Evolutionary conservation across 441 rosid genomes (phyloP).

Genomic region (Breynia disticha): DNA sequence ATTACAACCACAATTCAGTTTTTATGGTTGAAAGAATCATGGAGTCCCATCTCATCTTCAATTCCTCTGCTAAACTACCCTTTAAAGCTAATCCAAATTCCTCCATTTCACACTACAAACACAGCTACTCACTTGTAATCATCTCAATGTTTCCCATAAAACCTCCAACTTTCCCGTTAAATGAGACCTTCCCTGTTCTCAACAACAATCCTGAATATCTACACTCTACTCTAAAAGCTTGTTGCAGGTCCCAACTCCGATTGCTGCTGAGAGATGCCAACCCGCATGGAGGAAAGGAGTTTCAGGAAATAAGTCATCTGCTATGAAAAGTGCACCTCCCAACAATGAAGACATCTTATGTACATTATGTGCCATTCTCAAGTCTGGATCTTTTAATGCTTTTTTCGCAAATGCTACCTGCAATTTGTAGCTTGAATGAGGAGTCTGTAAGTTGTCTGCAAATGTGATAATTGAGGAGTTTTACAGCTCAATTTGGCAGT

Average conservation of each 20-base stretch:
- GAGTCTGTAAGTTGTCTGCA: too few relatives aligned
- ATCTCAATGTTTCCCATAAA: too few relatives aligned
- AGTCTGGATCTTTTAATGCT: conserved; percentile 72
- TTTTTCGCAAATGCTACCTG: conserved; percentile 76
- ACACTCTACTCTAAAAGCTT: conserved; percentile 74
- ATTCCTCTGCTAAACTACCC: too few relatives aligned
- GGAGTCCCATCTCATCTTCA: too few relatives aligned
- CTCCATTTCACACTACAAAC: too few relatives aligned
- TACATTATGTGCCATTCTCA: conserved; percentile 56
- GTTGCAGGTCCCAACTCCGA: conserved; percentile 83
- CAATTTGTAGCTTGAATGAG: conserved; percentile 10
- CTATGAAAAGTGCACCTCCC: conserved; percentile 79
- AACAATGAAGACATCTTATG: conserved; percentile 82
- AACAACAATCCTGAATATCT: not conserved
- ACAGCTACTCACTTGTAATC: conserved; percentile 6
- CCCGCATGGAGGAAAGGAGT: conserved; percentile 90
- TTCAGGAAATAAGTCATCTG: conserved; percentile 65
- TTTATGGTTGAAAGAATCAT: too few relatives aligned
- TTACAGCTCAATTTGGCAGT: too few relatives aligned
- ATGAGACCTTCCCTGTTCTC: too few relatives aligned
- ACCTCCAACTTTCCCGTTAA: too few relatives aligned
- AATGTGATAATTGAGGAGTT: too few relatives aligned
- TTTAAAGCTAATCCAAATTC: too few relatives aligned
- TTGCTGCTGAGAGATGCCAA: conserved; percentile 98
- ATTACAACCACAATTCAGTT: too few relatives aligned